Evolutionary conservation across 2,329 filamentous ascomycete species (phyloP), one percentile per base, ranked within the genome.

Genomic region (Alternaria brassicae): DNA sequence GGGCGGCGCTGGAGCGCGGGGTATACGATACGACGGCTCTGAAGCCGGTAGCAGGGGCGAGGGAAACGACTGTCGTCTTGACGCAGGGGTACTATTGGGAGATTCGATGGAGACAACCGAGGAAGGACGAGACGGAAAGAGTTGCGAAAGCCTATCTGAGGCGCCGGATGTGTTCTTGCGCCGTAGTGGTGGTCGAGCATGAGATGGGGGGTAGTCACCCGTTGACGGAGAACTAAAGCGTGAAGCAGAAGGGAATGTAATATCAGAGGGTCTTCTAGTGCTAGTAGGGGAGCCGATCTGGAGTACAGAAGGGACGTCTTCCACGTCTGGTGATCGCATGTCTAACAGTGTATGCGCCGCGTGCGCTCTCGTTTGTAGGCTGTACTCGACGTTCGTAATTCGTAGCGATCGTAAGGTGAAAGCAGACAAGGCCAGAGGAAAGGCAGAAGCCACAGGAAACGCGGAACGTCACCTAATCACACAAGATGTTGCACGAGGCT

Each of bases 121-220:
- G 2, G 67, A 60, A 4, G 72, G 71, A 12, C 71, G 69, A 13
- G 75, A 76, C 13, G 73, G 76, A 44, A 77, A 78, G n/a, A 77
- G 66, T 53, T 75, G 73, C n/a, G 75, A 75, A 6, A 78, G 68
- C 45, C 72, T 68, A 44, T 73, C 69, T 19, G 75, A 77, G 3
- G 65, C 66, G 2, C 69, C 70, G 6, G 74, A 75, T 0, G 72
- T 76, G 27, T 67, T 70, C 55, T 71, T 68, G 34, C 69, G 72
- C 36, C 36, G 56, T 32, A 71, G 67, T 7, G 67, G 60, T 49
- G 75, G 73, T 42, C 71, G 69, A 48, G 56, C 45, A 19, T 67
- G 56, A 34, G 56, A 57, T 25, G 65, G 56, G 12, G 59, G 57
- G 40, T 48, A 57, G 28, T 47, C 58, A 19, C 51, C 66, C 6